Conservation (phyloP, 805 yeast genomes). For the Saturnispora silvae region DNA sequence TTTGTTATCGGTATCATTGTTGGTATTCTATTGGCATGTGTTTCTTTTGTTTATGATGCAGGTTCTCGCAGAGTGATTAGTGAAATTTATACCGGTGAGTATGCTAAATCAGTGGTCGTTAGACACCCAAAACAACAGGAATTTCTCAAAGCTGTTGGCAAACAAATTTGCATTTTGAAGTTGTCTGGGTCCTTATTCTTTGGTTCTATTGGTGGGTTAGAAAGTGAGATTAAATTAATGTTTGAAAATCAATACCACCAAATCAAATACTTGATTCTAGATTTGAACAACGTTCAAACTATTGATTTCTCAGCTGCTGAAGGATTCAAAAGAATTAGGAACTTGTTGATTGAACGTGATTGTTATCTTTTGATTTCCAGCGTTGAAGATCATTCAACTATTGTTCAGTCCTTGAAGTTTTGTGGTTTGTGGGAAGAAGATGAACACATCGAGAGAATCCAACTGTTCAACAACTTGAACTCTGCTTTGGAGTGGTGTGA, state of each 20-base stretch:
- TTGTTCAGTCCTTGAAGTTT: slow-evolving; percentile 63
- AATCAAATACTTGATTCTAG: slow-evolving; percentile 72
- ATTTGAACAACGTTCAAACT: slow-evolving; percentile 69
- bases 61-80: slow-evolving; percentile 73
- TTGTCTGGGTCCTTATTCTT: slow-evolving; percentile 84
- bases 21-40: slow-evolving; percentile 84
- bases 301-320: slow-evolving; percentile 95
- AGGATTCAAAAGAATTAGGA: slow-evolving; percentile 79
- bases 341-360: slow-evolving; percentile 57
- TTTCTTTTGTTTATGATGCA: slow-evolving; percentile 90
- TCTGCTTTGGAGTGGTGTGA: slow-evolving; percentile 96
- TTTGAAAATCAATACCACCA: slow-evolving; percentile 52
- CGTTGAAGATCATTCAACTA: slow-evolving; percentile 53
- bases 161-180: slow-evolving; percentile 80
- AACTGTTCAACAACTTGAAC: slow-evolving; percentile 69
- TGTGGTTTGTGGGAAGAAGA: slow-evolving; percentile 67
- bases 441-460: slow-evolving; percentile 34
- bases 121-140: slow-evolving; percentile 85
- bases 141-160: slow-evolving; percentile 75
- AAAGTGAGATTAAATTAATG: slow-evolving; percentile 54
- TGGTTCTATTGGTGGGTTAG: slow-evolving; percentile 92
- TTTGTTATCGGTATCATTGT: slow-evolving; percentile 87
- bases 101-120: slow-evolving; percentile 84
- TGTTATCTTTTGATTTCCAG: slow-evolving; percentile 73
- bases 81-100: slow-evolving; percentile 75